Percentiles rank a stretch among this genome's conserved stretches.
Conservation (phyloP, 2,329 filamentous ascomycete genomes). For the Cercospora zeae-maydis region DNA sequence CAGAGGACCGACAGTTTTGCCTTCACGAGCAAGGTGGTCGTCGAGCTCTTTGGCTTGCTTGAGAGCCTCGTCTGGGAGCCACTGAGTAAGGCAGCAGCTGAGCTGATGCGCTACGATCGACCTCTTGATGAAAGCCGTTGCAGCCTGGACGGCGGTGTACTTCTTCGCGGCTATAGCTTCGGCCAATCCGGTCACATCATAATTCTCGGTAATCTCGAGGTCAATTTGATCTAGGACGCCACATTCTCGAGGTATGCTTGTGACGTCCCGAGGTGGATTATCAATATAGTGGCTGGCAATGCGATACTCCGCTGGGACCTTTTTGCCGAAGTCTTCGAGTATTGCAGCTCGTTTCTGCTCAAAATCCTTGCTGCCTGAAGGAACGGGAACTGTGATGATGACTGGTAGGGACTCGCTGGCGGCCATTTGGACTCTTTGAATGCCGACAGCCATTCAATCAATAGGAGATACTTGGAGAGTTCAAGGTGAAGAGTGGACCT, state of each 20-base stretch:
- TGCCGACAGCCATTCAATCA: neutral
- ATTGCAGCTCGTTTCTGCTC: neutral
- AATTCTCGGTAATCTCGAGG: neutral
- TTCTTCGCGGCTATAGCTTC: constrained; percentile 38
- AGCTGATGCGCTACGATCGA: constrained; percentile 32
- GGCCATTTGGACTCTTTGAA: neutral
- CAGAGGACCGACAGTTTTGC: constrained; percentile 41
- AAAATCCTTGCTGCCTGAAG: neutral
- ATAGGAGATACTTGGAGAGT: neutral
- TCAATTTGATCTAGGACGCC: neutral
- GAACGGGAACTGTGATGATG: neutral
- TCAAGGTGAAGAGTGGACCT: neutral
- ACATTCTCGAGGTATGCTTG: neutral
- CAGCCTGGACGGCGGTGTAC: constrained; percentile 34
- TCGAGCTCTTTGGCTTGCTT: constrained; percentile 28
- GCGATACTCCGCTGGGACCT: neutral
- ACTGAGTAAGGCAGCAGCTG: constrained; percentile 33
- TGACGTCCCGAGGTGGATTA: neutral
- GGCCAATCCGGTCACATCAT: constrained; percentile 48
- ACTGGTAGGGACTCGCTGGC: neutral
- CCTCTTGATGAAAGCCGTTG: constrained; percentile 43
- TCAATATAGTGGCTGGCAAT: neutral
- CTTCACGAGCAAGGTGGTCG: constrained; percentile 23
- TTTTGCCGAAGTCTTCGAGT: neutral
- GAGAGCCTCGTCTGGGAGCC: constrained; percentile 43